Evolutionary conservation across 495 filamentous ascomycete genomes (phyloP).

Genomic region (Penicillium salamii): DNA sequence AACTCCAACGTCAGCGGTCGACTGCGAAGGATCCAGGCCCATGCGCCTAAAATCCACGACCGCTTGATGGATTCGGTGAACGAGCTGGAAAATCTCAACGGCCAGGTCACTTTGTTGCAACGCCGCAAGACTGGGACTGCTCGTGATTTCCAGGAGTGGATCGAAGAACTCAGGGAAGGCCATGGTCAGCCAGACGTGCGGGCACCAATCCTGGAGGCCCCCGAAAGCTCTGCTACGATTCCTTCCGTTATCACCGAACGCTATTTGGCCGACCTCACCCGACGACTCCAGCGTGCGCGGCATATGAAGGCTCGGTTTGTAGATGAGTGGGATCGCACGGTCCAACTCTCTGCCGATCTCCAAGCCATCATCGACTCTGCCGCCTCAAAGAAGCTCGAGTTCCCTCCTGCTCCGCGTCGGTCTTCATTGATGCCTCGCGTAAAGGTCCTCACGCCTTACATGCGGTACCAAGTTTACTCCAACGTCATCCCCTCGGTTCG

Average conservation of each 20-base stretch:
- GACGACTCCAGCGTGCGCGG: conserved; percentile 72
- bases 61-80: conserved; percentile 81
- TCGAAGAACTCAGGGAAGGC: conserved; percentile 82
- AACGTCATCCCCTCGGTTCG: conserved; percentile 64
- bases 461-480: conserved; percentile 73
- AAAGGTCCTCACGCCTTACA: conserved; percentile 73
- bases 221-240: conserved; percentile 34
- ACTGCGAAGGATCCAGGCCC: conserved; percentile 68
- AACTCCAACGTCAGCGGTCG: conserved; percentile 70
- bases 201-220: conserved; percentile 40
- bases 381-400: conserved; percentile 75
- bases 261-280: conserved; percentile 85
- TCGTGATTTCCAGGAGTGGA: conserved; percentile 84
- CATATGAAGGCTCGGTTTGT: conserved; percentile 80
- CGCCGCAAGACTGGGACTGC: conserved; percentile 82
- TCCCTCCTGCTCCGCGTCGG: conserved; percentile 56
- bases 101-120: conserved; percentile 72
- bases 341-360: conserved; percentile 66
- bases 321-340: conserved; percentile 79
- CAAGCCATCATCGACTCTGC: conserved; percentile 85
- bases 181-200: conserved; percentile 64
- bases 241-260: conserved; percentile 89
- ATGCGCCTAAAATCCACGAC: conserved; percentile 81
- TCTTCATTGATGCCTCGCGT: conserved; percentile 53
- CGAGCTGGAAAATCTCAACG: conserved; percentile 76